Conservation (phyloP, 306 rosid genomes). For the Fragaria vesca region DNA sequence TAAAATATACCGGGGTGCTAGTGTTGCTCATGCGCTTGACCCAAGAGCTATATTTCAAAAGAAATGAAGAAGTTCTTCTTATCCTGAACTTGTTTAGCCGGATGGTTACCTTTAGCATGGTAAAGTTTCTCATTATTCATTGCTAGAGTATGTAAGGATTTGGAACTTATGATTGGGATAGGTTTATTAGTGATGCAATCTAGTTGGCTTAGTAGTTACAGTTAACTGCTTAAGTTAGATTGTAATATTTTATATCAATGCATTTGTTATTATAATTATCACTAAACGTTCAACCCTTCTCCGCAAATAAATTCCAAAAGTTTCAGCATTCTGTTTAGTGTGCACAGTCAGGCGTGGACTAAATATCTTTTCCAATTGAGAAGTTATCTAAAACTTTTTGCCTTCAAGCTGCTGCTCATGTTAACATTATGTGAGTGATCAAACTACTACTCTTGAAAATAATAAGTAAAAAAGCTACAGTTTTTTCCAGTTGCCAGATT, state of each 20-base stretch:
- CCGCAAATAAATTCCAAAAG: background rate
- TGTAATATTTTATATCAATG: background rate
- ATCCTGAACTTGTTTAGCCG: constrained; percentile 79
- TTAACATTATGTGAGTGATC: background rate
- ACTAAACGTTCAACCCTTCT: background rate
- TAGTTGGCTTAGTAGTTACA: background rate
- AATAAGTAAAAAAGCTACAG: background rate
- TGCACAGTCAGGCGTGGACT: background rate
- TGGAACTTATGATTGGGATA: background rate
- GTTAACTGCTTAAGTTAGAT: background rate
- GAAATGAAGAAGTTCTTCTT: constrained; percentile 56
- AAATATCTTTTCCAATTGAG: background rate
- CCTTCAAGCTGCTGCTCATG: background rate
- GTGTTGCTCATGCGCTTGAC: constrained; percentile 77
- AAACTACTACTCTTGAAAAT: background rate
- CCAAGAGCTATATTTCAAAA: constrained; percentile 56
- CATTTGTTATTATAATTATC: background rate
- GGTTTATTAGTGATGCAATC: background rate
- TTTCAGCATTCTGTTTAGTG: background rate
- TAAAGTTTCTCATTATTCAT: constrained; percentile 24
- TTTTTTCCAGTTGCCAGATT: background rate
- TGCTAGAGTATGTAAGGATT: constrained; percentile 2
- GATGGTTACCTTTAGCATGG: constrained; percentile 74
- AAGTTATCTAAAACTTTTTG: background rate
- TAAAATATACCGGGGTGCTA: constrained; percentile 70